These are phyloP conservation scores for Sugiyamaella japonica DNA, from an alignment of 1,139 yeast species.

Conservation along the genomic window DNA sequence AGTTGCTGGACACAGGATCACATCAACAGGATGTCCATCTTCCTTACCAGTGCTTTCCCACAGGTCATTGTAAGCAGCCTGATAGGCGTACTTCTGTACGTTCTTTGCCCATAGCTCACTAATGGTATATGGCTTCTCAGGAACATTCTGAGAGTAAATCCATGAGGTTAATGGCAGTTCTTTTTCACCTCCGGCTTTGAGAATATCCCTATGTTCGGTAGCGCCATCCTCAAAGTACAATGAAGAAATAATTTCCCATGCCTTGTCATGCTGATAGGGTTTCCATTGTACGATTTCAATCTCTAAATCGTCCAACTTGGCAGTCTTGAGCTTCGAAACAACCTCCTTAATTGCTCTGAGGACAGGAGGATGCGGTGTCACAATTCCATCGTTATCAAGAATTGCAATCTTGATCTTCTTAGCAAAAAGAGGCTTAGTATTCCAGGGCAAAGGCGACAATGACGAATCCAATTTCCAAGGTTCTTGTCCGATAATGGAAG, in stretches of 20 bases:
- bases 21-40: constrained; percentile 55
- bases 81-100: constrained; percentile 36
- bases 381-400: constrained; percentile 37
- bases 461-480: constrained; percentile 23
- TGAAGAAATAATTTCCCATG: constrained; percentile 43
- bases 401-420: constrained; percentile 40
- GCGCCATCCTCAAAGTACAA: constrained; percentile 55
- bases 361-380: constrained; percentile 54
- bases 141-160: constrained; percentile 27
- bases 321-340: constrained; percentile 34
- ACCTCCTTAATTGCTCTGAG: constrained; percentile 44
- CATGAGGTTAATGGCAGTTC: constrained; percentile 34
- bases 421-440: constrained; percentile 49
- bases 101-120: constrained; percentile 43
- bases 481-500: constrained; percentile 15
- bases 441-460: constrained; percentile 28
- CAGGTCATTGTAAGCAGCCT: constrained; percentile 25
- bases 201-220: constrained; percentile 38
- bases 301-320: constrained; percentile 30
- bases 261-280: constrained; percentile 42
- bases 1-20: constrained; percentile 66
- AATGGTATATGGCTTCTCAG: constrained; percentile 31
- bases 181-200: constrained; percentile 51
- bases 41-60: constrained; percentile 37
- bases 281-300: constrained; percentile 48